phyloP scores from a whole-genome alignment of 371 early-diverging fungal genomes.

The Mucor sp. region DNA sequence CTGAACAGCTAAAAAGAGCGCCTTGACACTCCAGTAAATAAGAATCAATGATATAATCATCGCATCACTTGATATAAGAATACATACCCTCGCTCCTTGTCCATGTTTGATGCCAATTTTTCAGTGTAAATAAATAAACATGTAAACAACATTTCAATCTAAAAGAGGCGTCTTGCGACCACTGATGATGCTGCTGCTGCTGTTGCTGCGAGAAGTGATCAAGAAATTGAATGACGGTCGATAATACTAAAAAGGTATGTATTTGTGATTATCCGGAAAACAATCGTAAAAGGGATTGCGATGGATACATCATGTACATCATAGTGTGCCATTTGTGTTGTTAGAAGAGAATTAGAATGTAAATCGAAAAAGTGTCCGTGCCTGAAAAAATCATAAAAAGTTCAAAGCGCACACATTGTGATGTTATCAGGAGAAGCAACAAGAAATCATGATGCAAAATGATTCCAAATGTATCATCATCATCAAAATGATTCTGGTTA shows the following conservation, averaged over 20 bases:
- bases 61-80: not conserved
- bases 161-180: not conserved
- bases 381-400: not conserved
- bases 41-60: not conserved
- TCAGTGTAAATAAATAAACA: not conserved
- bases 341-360: not conserved
- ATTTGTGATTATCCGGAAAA: not conserved
- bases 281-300: not conserved
- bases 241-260: not conserved
- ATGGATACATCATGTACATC: not conserved
- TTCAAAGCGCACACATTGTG: not conserved
- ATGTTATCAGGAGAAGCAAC: not conserved
- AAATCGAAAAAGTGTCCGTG: conserved; percentile 1
- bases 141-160: conserved; percentile 1
- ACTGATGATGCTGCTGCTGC: not conserved
- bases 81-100: not conserved
- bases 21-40: not conserved
- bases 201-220: not conserved
- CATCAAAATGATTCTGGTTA: not conserved
- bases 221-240: not conserved
- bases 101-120: not conserved
- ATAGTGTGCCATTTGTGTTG: not conserved
- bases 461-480: not conserved
- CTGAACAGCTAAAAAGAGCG: not conserved
- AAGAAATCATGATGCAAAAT: not conserved